Conservation (phyloP, 1,284 basidiomycete species). For the Serendipita sp. region DNA sequence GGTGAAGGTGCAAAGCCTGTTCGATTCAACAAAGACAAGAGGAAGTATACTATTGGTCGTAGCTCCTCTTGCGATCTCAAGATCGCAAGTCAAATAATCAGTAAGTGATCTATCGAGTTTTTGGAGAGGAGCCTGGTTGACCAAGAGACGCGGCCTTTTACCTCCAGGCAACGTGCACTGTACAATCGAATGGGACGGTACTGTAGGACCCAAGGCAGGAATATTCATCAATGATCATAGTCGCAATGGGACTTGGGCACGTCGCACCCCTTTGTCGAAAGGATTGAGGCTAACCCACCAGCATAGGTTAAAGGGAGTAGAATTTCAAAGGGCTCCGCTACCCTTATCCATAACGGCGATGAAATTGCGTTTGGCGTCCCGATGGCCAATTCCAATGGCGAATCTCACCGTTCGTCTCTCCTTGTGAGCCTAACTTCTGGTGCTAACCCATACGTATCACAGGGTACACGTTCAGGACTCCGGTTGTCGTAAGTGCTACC, state of each 20-base stretch:
- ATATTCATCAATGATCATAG: conserved; percentile 56
- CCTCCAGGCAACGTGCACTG: conserved; percentile 51
- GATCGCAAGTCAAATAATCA: conserved; percentile 4
- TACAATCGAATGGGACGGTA: conserved; percentile 51
- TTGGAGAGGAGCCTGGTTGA: neutral
- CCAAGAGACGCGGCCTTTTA: conserved; percentile 6
- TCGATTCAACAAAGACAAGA: conserved; percentile 4
- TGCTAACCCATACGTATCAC: conserved; percentile 18
- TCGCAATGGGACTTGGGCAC: conserved; percentile 76
- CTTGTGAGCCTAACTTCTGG: conserved; percentile 19
- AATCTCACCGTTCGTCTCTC: conserved; percentile 40
- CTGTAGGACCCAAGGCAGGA: conserved; percentile 23
- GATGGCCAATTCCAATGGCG: conserved; percentile 30
- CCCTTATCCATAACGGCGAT: conserved; percentile 60
- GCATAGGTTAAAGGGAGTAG: conserved; percentile 55
- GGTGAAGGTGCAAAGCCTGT: neutral
- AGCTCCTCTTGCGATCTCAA: neutral
- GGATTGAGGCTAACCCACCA: neutral
- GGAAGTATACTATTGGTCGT: neutral
- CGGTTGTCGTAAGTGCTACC: neutral
- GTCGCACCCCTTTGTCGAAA: conserved; percentile 18
- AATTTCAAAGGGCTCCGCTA: conserved; percentile 41
- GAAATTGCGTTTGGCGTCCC: conserved; percentile 67
- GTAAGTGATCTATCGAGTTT: neutral
- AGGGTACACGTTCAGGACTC: conserved; percentile 25